Evolutionary conservation across 306 rosid species (phyloP).

Genomic region (Cucurbita maxima): DNA sequence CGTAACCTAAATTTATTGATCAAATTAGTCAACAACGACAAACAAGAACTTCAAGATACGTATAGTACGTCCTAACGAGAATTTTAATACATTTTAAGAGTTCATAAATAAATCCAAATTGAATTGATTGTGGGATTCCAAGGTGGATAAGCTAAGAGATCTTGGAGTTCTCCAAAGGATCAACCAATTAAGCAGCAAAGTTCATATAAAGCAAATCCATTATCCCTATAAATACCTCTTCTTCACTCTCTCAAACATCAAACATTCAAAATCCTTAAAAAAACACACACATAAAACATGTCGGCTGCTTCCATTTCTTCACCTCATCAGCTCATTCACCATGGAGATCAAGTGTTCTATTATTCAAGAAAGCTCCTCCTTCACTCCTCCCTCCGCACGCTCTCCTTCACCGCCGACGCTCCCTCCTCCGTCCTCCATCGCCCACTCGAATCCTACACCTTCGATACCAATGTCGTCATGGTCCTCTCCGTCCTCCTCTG

Average conservation of each 20-base stretch:
- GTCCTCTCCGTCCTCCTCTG: slow-evolving; percentile 83
- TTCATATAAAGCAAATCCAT: neutral
- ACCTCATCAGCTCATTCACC: slow-evolving; percentile 6
- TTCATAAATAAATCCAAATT: neutral
- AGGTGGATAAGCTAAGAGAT: no score
- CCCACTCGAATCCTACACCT: slow-evolving; percentile 21
- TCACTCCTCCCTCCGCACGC: slow-evolving; percentile 11
- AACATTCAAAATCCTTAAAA: neutral
- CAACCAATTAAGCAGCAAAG: no score
- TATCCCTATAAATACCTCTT: neutral
- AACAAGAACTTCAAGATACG: no score
- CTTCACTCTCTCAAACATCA: neutral
- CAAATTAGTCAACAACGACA: no score
- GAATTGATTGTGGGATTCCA: no score
- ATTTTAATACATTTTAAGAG: no score
- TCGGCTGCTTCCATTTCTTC: slow-evolving; percentile 17
- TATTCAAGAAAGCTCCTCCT: slow-evolving; percentile 53
- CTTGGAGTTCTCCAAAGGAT: no score
- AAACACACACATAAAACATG: slow-evolving; percentile 19
- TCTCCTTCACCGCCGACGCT: slow-evolving; percentile 14
- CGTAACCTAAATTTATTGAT: no score
- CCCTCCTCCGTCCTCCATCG: slow-evolving; percentile 16
- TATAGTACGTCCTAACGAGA: no score
- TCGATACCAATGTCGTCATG: slow-evolving; percentile 83
- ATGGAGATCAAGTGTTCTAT: slow-evolving; percentile 14